phyloP scores from a whole-genome alignment of 163 green algal species.

The Chlorella variabilis region DNA sequence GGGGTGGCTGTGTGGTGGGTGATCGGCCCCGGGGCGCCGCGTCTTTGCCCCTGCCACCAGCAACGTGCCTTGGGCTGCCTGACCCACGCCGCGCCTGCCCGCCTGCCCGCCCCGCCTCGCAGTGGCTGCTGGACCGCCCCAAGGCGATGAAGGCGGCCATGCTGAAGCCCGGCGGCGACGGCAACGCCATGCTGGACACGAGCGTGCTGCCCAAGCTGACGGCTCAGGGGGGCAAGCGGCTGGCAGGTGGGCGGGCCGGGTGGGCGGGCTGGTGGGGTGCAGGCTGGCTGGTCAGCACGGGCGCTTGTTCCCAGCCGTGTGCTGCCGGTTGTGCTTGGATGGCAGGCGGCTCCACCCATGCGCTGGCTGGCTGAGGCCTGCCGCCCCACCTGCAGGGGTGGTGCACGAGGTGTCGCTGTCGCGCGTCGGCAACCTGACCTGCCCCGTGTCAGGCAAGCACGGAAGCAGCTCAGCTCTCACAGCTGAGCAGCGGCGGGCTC shows the following conservation, averaged over 20 bases:
- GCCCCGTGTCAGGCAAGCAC: conserved; percentile 30
- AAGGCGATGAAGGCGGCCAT: conserved; percentile 29
- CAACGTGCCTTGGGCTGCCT: too few relatives aligned
- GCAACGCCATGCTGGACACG: conserved; percentile 33
- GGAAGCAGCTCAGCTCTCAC: background rate
- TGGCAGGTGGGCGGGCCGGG: conserved; percentile 29
- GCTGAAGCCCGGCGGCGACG: conserved; percentile 16
- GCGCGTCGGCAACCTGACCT: conserved; percentile 41
- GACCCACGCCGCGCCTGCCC: too few relatives aligned
- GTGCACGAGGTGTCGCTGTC: conserved; percentile 38
- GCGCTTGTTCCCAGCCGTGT: too few relatives aligned
- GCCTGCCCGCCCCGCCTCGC: background rate
- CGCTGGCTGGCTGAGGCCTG: too few relatives aligned
- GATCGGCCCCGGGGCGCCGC: too few relatives aligned
- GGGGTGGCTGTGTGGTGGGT: too few relatives aligned
- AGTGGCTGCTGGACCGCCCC: conserved; percentile 17
- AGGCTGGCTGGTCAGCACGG: background rate
- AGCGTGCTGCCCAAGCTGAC: conserved; percentile 29
- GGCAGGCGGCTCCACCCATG: too few relatives aligned
- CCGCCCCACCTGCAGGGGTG: conserved; percentile 5
- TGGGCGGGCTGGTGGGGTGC: background rate
- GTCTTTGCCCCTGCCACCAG: too few relatives aligned
- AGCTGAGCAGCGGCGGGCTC: background rate
- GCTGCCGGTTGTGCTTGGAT: too few relatives aligned
- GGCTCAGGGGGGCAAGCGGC: background rate